Conservation (phyloP, 2,329 filamentous ascomycete species). For the Ophiostoma sp. region DNA sequence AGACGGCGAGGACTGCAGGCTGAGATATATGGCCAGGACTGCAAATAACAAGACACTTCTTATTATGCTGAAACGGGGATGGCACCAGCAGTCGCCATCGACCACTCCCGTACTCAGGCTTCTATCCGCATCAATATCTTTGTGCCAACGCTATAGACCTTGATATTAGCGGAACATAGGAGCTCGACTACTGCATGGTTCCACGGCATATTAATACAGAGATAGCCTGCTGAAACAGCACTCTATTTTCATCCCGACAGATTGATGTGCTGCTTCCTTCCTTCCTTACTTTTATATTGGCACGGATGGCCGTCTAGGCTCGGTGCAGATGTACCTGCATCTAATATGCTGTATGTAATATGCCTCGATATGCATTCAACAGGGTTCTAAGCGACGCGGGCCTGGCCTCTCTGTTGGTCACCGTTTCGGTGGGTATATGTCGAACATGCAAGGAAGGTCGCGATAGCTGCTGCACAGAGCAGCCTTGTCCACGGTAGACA, state of each 20-base stretch:
- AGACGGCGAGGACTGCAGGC: too few relatives aligned
- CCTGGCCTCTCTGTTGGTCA: background rate
- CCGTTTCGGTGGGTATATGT: background rate
- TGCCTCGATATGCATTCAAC: background rate
- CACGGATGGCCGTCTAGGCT: background rate
- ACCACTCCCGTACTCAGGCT: too few relatives aligned
- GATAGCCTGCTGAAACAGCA: constrained; percentile 14
- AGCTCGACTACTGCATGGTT: background rate
- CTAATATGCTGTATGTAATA: background rate
- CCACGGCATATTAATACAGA: constrained; percentile 4
- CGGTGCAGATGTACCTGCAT: constrained; percentile 6
- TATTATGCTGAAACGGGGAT: too few relatives aligned
- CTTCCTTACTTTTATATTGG: background rate
- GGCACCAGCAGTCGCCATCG: too few relatives aligned
- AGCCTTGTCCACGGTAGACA: background rate
- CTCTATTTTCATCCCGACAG: background rate
- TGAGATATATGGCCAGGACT: too few relatives aligned
- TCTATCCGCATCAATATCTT: background rate
- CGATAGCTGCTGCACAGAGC: background rate
- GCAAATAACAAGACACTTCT: too few relatives aligned
- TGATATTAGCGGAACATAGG: background rate
- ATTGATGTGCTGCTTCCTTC: background rate
- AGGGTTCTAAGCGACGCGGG: background rate
- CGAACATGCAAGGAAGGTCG: background rate
- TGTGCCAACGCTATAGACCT: too few relatives aligned